Evolutionary conservation across 2,329 filamentous ascomycete genomes (phyloP).

Genomic region (Madurella fahalii): DNA sequence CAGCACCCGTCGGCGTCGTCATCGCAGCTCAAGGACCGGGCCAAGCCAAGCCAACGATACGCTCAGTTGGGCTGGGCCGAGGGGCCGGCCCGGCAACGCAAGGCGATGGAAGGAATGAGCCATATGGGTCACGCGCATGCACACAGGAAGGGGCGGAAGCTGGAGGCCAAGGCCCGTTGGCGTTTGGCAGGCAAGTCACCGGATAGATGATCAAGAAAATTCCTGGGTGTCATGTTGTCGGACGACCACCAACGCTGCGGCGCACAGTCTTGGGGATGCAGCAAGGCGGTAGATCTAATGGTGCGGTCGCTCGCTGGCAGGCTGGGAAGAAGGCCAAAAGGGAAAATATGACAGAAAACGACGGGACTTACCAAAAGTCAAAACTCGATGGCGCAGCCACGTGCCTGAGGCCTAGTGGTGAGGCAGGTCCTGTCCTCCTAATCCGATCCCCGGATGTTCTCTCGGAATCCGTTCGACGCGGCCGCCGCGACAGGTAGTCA

Average conservation of each 20-base stretch:
- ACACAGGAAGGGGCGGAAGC: slow-evolving; percentile 8
- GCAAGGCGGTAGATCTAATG: not conserved
- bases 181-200: slow-evolving; percentile 18
- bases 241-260: slow-evolving; percentile 10
- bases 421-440: slow-evolving; percentile 1
- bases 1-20: not conserved
- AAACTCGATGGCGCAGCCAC: not conserved
- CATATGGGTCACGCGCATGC: slow-evolving; percentile 16
- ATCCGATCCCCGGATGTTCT: slow-evolving; percentile 2
- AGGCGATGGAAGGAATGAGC: slow-evolving; percentile 14
- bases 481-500: slow-evolving; percentile 15
- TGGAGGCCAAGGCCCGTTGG: slow-evolving; percentile 13
- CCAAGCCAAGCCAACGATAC: not conserved
- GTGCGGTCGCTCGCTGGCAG: not conserved
- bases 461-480: slow-evolving; percentile 3
- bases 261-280: slow-evolving; percentile 5
- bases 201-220: slow-evolving; percentile 17
- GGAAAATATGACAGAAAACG: slow-evolving; percentile 6
- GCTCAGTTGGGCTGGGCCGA: slow-evolving; percentile 6
- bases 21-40: slow-evolving; percentile 1
- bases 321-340: slow-evolving; percentile 3
- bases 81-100: slow-evolving; percentile 4
- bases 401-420: not conserved
- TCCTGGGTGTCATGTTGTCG: slow-evolving; percentile 15
- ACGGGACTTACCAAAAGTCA: slow-evolving; percentile 9